These are phyloP conservation scores for Candida xyloterini DNA, from an alignment of 805 yeast species.

Conservation along the genomic window DNA sequence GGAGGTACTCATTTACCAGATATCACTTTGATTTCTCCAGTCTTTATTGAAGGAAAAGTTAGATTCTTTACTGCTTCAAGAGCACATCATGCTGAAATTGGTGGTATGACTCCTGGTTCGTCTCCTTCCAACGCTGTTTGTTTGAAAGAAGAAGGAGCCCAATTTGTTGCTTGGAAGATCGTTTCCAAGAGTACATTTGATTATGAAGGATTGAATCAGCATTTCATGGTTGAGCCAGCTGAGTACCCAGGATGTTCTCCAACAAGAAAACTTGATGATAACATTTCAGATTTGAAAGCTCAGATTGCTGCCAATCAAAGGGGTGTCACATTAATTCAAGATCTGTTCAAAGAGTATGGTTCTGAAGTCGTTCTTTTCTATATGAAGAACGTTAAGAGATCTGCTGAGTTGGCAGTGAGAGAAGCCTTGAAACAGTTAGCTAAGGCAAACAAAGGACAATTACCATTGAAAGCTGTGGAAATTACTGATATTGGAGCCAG, in stretches of 20 bases:
- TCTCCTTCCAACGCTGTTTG: constrained; percentile 54
- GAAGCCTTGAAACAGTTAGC: constrained; percentile 35
- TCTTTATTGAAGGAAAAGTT: constrained; percentile 42
- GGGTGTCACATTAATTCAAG: constrained; percentile 44
- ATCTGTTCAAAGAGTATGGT: constrained; percentile 43
- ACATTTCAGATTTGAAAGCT: constrained; percentile 48
- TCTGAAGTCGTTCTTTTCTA: constrained; percentile 42
- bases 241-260: constrained; percentile 50
- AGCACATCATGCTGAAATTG: constrained; percentile 64
- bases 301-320: constrained; percentile 52
- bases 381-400: constrained; percentile 44
- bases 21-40: constrained; percentile 58
- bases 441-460: constrained; percentile 35
- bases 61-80: constrained; percentile 55
- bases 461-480: constrained; percentile 44
- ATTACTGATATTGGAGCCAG: constrained; percentile 56
- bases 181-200: constrained; percentile 49
- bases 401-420: constrained; percentile 49
- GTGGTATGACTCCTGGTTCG: constrained; percentile 58
- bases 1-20: constrained; percentile 51
- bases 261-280: constrained; percentile 52
- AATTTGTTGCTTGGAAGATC: constrained; percentile 50
- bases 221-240: constrained; percentile 47
- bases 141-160: constrained; percentile 55
- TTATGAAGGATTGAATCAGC: constrained; percentile 45